Evolutionary conservation across 371 early-diverging fungal genomes (phyloP).

Genomic region (Mortierella sp.): DNA sequence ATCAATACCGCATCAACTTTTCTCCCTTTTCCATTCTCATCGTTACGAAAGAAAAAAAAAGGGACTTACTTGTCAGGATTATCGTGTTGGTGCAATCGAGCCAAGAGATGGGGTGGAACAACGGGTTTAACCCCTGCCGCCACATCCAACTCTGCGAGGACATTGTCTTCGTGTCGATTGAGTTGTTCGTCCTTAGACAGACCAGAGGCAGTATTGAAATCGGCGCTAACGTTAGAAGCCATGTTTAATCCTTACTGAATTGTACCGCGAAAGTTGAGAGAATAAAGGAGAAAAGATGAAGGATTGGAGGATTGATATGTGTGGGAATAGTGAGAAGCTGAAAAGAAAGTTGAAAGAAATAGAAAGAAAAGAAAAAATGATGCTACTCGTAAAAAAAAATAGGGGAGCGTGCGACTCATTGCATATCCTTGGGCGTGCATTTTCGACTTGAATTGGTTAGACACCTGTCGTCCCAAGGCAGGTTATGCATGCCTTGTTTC

Average conservation of each 20-base stretch:
- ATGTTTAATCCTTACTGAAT: not conserved
- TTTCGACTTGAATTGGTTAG: no score
- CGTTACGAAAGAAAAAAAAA: not conserved
- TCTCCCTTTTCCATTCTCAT: not conserved
- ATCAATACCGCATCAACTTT: no score
- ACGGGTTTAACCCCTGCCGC: conserved; percentile 34
- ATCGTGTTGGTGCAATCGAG: conserved; percentile 31
- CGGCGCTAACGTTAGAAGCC: conserved; percentile 18
- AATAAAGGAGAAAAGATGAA: not conserved
- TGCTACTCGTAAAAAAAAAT: not conserved
- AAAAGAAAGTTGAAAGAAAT: not conserved
- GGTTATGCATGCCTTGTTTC: no score
- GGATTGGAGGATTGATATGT: not conserved
- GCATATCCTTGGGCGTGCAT: no score
- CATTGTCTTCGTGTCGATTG: conserved; percentile 15
- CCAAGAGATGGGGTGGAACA: conserved; percentile 48
- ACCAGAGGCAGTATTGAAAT: not conserved
- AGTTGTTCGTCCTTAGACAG: conserved; percentile 34
- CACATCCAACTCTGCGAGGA: conserved; percentile 41
- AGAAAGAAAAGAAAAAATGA: not conserved
- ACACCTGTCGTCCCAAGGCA: no score
- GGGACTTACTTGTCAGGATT: conserved; percentile 34
- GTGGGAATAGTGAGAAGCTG: not conserved
- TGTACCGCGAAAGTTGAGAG: not conserved
- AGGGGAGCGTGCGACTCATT: not conserved